A percentile compares a stretch with the other conserved stretches of the same genome.
phyloP scores from a whole-genome alignment of 306 rosid genomes.

The Begonia peltatifolia region DNA sequence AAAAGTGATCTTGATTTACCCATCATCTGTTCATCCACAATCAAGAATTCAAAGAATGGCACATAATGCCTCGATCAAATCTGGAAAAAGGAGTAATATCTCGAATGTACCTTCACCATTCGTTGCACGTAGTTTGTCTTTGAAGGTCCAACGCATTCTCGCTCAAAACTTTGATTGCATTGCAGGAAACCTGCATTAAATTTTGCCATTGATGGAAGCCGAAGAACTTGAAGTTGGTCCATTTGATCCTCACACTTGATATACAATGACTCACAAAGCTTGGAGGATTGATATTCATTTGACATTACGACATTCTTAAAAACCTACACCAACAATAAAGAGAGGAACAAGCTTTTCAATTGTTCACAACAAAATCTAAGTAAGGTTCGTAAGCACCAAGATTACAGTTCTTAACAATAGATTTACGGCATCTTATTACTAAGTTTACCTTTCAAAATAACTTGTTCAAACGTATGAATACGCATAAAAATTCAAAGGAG shows the following conservation, averaged over 20 bases:
- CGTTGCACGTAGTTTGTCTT: conserved; percentile 64
- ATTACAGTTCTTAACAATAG: no score
- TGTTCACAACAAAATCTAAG: no score
- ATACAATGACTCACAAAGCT: conserved; percentile 72
- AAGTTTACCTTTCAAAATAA: no score
- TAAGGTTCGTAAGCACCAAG: no score
- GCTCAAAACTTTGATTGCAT: conserved; percentile 72
- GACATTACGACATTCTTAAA: conserved; percentile 41
- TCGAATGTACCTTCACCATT: conserved; percentile 56
- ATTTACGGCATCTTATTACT: no score
- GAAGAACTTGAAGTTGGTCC: conserved; percentile 89
- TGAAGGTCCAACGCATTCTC: conserved; percentile 76
- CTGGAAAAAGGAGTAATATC: neutral
- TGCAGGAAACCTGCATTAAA: conserved; percentile 81
- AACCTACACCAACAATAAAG: conserved; percentile 21
- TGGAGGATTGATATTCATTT: conserved; percentile 72
- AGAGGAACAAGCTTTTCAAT: no score
- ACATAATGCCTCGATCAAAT: conserved; percentile 1
- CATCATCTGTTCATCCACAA: conserved; percentile 47
- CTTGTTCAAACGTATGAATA: no score
- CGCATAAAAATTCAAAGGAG: no score
- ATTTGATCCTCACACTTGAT: conserved; percentile 75
- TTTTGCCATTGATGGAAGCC: conserved; percentile 94
- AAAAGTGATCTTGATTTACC: conserved; percentile 65
- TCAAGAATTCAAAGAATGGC: neutral